These are phyloP conservation scores for Alloascoidea hylecoeti DNA, from an alignment of 805 yeast genomes.

Conservation along the genomic window DNA sequence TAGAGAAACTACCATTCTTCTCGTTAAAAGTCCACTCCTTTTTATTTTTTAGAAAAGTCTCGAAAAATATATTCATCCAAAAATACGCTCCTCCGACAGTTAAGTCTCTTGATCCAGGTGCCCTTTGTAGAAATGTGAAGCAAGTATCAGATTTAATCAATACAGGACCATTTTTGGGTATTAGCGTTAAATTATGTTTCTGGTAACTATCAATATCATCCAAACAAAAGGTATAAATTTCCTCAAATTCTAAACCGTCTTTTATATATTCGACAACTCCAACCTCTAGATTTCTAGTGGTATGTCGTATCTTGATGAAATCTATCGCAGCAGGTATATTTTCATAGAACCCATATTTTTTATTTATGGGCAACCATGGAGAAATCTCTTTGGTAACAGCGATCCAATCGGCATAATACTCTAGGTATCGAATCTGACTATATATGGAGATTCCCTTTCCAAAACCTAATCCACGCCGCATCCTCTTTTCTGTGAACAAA, in stretches of 20 bases:
- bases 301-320: constrained; percentile 8
- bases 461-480: constrained; percentile 29
- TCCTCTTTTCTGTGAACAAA: constrained; percentile 40
- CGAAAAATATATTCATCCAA: constrained; percentile 32
- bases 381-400: constrained; percentile 1
- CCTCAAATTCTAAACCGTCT: neutral
- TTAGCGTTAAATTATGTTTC: neutral
- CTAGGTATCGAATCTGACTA: constrained; percentile 55
- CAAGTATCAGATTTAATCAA: neutral
- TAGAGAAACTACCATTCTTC: constrained; percentile 9
- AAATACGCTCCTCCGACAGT: constrained; percentile 15
- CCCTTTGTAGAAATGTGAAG: neutral
- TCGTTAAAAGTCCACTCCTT: constrained; percentile 6
- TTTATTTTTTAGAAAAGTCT: constrained; percentile 16
- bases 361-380: constrained; percentile 2
- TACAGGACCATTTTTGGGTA: neutral
- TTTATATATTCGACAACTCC: constrained; percentile 7
- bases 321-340: constrained; percentile 9
- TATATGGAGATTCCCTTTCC: constrained; percentile 58
- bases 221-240: too few species aligned
- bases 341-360: constrained; percentile 7
- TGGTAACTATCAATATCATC: neutral
- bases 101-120: neutral
- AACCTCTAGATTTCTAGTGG: constrained; percentile 11
- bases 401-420: constrained; percentile 21